Base-by-base conservation (phyloP, 306 rosid species). In the Ormosia emarginata region DNA sequence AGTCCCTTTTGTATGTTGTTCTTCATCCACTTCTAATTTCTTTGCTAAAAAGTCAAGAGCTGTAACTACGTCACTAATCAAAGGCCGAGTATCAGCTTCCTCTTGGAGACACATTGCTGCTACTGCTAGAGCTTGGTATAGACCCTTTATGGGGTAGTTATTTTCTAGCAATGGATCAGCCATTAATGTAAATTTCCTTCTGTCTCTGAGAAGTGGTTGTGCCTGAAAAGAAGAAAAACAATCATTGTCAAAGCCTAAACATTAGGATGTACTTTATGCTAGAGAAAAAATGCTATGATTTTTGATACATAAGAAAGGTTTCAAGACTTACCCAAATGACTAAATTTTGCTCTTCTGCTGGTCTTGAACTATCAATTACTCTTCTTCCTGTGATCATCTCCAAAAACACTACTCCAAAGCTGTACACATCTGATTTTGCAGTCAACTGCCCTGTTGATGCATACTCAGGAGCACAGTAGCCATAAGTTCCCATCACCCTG, bases 101-200 rank as follows among this genome's bases (percentile, higher is more conserved):
- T 94, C 98, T 71, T 92, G 93, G 4, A 94, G 92, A 81, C 98
- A 94, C 97, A 94, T 91, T 46, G 97, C 97, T 79, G 97, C 97
- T 13, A 92, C 90, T 67, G 97, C 98, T 57, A 92, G 90, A 71
- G 97, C 97, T 90, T 94, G 98, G 81, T 91, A 91, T 7, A 94
- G 86, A 71, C 87, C 91, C 80, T 88, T 94, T 73, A 87, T 46
- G 0, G 97, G 92, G 79, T 85, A 92, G 0, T 90, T 86, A 2
- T 77, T 87, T 85, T 76, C 72, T 12, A 94, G 89, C 86, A 84
- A 73, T 41, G 97, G 92, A 81, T 94, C 98, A 3, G 91, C 93
- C 90, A 94, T 89, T 75, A 80, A 61, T 58, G 86, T 82, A 69
- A 91, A 93, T 71, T 89, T 89, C 56, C 74, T 85, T 83, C 94